Evolutionary conservation across 257 asterid genomes (phyloP).

Genomic region (Rubia yunnanensis): DNA sequence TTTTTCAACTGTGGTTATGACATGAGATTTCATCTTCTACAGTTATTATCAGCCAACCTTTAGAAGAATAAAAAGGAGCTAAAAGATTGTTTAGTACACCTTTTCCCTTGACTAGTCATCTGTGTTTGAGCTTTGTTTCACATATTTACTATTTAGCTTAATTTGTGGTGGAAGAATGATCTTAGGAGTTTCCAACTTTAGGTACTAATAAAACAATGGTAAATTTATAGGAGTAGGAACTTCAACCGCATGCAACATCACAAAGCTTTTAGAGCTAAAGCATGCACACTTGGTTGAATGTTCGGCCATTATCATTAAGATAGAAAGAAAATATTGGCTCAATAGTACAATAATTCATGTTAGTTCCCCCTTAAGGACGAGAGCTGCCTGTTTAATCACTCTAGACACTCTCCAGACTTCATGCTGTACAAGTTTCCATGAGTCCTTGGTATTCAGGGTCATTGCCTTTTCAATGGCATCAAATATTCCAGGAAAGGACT

Average conservation of each 20-base stretch:
- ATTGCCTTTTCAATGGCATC: slow-evolving; percentile 60
- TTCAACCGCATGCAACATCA: neutral
- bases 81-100: neutral
- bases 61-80: neutral
- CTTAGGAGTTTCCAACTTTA: neutral
- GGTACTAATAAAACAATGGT: neutral
- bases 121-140: neutral
- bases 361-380: slow-evolving; percentile 50
- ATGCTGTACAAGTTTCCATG: slow-evolving; percentile 63
- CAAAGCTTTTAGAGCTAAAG: neutral
- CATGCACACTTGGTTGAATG: neutral
- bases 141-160: neutral
- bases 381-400: slow-evolving; percentile 68
- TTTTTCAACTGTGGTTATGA: neutral
- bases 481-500: slow-evolving; percentile 56
- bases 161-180: neutral
- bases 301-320: neutral
- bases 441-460: slow-evolving; percentile 26
- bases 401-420: slow-evolving; percentile 86
- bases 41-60: neutral
- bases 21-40: neutral
- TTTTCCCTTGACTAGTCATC: neutral
- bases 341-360: slow-evolving; percentile 25
- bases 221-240: neutral
- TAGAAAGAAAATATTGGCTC: neutral